phyloP scores from a whole-genome alignment of 2,329 filamentous ascomycete genomes.

The Emmonsiellopsis sp. region DNA sequence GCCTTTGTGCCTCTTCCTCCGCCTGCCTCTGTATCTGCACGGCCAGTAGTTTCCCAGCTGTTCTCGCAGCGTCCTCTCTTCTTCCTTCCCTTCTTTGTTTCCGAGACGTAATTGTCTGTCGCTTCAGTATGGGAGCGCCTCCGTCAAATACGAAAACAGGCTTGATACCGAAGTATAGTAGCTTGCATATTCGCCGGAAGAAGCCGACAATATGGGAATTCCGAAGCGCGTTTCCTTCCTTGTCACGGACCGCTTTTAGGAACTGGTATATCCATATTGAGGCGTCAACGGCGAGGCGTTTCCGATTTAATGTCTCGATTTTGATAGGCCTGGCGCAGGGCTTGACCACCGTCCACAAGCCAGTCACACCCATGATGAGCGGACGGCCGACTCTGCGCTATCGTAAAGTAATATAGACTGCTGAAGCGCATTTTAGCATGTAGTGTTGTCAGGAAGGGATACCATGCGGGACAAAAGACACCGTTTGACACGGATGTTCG shows the following conservation, averaged over 20 bases:
- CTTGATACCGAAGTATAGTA: conserved; percentile 91
- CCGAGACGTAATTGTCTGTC: conserved; percentile 74
- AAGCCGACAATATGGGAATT: conserved; percentile 97
- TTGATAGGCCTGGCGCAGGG: conserved; percentile 94
- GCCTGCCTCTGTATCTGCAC: conserved; percentile 88
- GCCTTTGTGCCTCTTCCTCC: conserved; percentile 70
- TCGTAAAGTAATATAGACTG: neutral
- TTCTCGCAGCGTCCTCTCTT: conserved; percentile 84
- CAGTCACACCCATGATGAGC: conserved; percentile 80
- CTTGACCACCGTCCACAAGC: conserved; percentile 92
- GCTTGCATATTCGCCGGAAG: conserved; percentile 95
- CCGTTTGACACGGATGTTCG: neutral
- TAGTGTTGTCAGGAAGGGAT: too few species aligned
- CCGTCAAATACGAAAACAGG: conserved; percentile 98
- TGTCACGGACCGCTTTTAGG: conserved; percentile 95
- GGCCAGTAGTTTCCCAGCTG: conserved; percentile 82
- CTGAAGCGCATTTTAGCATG: neutral
- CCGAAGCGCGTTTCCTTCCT: conserved; percentile 90
- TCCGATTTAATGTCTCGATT: conserved; percentile 90
- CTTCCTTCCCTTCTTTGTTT: conserved; percentile 76
- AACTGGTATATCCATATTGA: conserved; percentile 99
- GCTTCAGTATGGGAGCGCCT: conserved; percentile 80
- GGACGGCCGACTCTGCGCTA: neutral
- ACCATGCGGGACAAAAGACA: neutral
- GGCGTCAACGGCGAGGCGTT: conserved; percentile 91